Evolutionary conservation across 768 basidiomycete species (phyloP).

Genomic region (Boletus rubroflammeus): DNA sequence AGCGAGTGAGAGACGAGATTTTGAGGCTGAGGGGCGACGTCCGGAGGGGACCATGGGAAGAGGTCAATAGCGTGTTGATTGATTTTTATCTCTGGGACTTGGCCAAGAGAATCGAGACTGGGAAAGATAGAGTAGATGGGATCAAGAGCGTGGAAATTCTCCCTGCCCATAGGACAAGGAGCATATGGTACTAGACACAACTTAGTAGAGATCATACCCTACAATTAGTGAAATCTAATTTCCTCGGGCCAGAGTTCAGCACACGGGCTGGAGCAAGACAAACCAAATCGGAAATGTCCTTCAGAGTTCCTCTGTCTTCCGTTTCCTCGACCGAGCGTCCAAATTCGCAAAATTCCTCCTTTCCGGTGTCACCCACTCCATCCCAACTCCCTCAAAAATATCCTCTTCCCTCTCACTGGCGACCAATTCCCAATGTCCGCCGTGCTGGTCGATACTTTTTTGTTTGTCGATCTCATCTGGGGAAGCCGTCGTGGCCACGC

Average conservation of each 20-base stretch:
- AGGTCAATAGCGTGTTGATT: slow-evolving; percentile 72
- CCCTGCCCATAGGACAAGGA: slow-evolving; percentile 76
- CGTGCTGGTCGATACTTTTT: slow-evolving; percentile 5
- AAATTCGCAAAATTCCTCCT: slow-evolving; percentile 25
- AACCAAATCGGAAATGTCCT: neutral
- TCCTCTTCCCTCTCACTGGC: slow-evolving; percentile 24
- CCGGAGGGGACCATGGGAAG: slow-evolving; percentile 16
- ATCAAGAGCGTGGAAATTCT: slow-evolving; percentile 53
- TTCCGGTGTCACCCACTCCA: slow-evolving; percentile 27
- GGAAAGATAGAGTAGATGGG: slow-evolving; percentile 56
- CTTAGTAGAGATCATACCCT: slow-evolving; percentile 7
- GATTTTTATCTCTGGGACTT: slow-evolving; percentile 93
- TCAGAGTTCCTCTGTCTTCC: neutral
- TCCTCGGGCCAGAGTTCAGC: neutral
- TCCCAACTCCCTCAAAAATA: slow-evolving; percentile 22
- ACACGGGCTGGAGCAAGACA: neutral
- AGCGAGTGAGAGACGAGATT: slow-evolving; percentile 64
- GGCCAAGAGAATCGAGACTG: slow-evolving; percentile 69
- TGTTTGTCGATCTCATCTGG: slow-evolving; percentile 1
- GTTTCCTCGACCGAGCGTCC: slow-evolving; percentile 1
- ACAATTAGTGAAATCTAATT: slow-evolving; percentile 11
- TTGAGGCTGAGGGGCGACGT: slow-evolving; percentile 25
- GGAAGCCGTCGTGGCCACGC: neutral
- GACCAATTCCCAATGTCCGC: slow-evolving; percentile 24
- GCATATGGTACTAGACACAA: slow-evolving; percentile 72